Evolutionary conservation across 495 filamentous ascomycete species (phyloP).

Genomic region (Clavariopsis aquatica): DNA sequence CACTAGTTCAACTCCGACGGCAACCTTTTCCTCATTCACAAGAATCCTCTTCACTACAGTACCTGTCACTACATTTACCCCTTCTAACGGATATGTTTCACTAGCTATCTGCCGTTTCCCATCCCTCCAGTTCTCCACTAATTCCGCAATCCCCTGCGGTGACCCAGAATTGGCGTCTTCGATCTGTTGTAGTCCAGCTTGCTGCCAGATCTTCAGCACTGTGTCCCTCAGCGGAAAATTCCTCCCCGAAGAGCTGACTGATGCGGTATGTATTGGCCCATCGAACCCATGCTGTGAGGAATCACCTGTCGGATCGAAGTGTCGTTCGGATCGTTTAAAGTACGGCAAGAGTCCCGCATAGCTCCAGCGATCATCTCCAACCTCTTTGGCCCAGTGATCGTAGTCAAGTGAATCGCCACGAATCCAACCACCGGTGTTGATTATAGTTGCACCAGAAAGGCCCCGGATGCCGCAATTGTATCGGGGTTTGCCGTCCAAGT

Average conservation of each 20-base stretch:
- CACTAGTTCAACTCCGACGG: conserved; percentile 39
- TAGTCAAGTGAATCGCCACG: conserved; percentile 3
- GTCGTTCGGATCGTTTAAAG: conserved; percentile 47
- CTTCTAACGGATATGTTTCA: conserved; percentile 20
- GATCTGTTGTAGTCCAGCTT: conserved; percentile 10
- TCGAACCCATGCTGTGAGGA: conserved; percentile 24
- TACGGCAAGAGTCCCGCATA: conserved; percentile 35
- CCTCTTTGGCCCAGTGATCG: conserved; percentile 13
- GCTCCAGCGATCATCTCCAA: conserved; percentile 25
- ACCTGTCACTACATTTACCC: conserved; percentile 18
- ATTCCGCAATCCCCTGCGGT: conserved; percentile 21
- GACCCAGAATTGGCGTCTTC: conserved; percentile 25
- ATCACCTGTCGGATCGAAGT: conserved; percentile 24
- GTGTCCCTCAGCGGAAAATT: conserved; percentile 22
- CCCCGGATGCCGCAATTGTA: conserved; percentile 58
- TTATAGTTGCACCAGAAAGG: conserved; percentile 61
- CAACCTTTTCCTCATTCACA: conserved; percentile 6
- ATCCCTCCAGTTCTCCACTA: conserved; percentile 28
- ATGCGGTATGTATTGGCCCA: conserved; percentile 19
- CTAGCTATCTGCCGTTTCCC: conserved; percentile 32
- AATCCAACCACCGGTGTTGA: conserved; percentile 60
- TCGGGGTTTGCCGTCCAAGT: conserved; percentile 16
- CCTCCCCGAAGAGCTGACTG: conserved; percentile 18
- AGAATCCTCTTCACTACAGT: conserved; percentile 27
- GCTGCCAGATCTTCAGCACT: conserved; percentile 12